These are phyloP conservation scores for Myriosclerotinia scirpicola DNA, from an alignment of 2,329 filamentous ascomycete genomes.

Conservation along the genomic window DNA sequence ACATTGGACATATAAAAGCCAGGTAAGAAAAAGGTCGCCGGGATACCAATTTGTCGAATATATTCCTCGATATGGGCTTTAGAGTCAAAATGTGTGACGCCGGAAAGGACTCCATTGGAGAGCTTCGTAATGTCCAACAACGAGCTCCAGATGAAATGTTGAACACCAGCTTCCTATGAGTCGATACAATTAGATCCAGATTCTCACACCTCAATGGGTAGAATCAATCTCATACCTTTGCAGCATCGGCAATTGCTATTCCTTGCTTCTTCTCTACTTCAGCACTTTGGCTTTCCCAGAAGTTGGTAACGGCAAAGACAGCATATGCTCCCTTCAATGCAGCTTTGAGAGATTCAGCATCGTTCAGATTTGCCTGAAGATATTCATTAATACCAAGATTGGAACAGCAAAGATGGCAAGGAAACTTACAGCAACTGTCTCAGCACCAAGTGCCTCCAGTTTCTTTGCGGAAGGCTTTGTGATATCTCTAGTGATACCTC, in stretches of 20 bases:
- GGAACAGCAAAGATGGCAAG: not conserved
- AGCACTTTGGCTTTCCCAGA: slow-evolving; percentile 43
- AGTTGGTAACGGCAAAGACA: slow-evolving; percentile 40
- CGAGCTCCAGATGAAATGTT: slow-evolving; percentile 50
- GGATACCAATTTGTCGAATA: slow-evolving; percentile 43
- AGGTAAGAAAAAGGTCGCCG: slow-evolving; percentile 50
- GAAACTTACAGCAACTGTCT: slow-evolving; percentile 45
- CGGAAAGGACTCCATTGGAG: slow-evolving; percentile 44
- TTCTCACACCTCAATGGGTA: not conserved
- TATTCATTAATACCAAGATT: not conserved
- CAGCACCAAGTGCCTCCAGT: slow-evolving; percentile 46
- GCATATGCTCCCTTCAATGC: slow-evolving; percentile 40
- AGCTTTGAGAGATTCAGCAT: slow-evolving; percentile 43
- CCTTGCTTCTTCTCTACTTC: slow-evolving; percentile 48
- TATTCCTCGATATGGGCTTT: slow-evolving; percentile 45
- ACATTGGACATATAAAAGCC: slow-evolving; percentile 55
- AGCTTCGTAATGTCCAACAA: slow-evolving; percentile 45
- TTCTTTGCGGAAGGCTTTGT: slow-evolving; percentile 45
- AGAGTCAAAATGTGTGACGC: slow-evolving; percentile 44
- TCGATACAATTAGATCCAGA: not conserved
- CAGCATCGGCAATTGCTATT: slow-evolving; percentile 50
- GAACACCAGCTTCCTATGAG: slow-evolving; percentile 44
- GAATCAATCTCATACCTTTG: slow-evolving; percentile 40
- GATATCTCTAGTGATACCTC: slow-evolving; percentile 50
- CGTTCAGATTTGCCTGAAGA: slow-evolving; percentile 45